A percentile compares a stretch with the other conserved stretches of the same genome.
Evolutionary conservation across 805 yeast genomes (phyloP).

Genomic region (Myxozyma udenii): DNA sequence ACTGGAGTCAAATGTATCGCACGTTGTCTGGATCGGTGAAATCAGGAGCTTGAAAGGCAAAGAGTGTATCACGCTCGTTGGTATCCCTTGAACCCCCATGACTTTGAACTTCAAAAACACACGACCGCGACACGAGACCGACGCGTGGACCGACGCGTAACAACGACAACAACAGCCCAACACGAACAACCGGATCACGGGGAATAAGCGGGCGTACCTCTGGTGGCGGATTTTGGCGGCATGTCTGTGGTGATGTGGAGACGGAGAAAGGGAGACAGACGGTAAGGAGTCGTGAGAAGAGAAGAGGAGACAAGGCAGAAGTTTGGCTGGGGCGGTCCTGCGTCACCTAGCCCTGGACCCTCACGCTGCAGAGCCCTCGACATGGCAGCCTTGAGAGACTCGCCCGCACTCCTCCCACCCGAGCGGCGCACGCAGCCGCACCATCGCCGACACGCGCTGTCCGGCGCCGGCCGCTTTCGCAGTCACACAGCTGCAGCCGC

Average conservation of each 20-base stretch:
- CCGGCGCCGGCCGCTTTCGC: no score
- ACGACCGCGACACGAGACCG: no score
- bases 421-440: neutral
- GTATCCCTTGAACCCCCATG: neutral
- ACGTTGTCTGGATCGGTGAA: no score
- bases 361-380: no score
- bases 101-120: neutral
- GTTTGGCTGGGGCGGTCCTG: neutral
- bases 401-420: no score
- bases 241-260: conserved; percentile 6
- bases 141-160: no score
- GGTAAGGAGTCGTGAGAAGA: neutral
- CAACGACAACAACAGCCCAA: neutral
- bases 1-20: no score
- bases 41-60: no score
- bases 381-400: no score
- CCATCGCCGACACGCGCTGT: neutral
- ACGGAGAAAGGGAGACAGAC: neutral
- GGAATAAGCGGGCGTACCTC: conserved; percentile 11
- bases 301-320: neutral
- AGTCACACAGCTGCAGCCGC: no score
- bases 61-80: no score
- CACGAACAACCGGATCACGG: neutral
- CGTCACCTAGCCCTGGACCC: no score
- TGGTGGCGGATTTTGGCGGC: conserved; percentile 22